Evolutionary conservation across 2,329 filamentous ascomycete species (phyloP).

Genomic region (Fusarium clavum): DNA sequence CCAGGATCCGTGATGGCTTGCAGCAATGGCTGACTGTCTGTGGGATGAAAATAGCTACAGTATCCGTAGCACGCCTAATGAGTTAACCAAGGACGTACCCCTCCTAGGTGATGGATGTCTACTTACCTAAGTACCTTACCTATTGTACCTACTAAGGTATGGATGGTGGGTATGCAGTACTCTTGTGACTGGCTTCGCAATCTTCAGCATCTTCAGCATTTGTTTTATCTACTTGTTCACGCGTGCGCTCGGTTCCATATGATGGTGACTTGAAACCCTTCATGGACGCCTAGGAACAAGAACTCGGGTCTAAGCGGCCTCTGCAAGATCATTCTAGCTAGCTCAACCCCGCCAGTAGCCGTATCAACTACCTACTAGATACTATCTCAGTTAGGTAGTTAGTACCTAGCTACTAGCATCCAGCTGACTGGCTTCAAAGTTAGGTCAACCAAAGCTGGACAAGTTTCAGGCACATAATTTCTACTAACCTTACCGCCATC

Average conservation of each 20-base stretch:
- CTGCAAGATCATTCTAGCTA: neutral
- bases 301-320: neutral
- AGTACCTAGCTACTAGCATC: too few relatives aligned
- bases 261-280: neutral
- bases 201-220: neutral
- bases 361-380: neutral
- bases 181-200: neutral
- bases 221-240: neutral
- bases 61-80: slow-evolving; percentile 1
- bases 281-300: neutral
- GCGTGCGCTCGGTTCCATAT: neutral
- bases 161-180: neutral
- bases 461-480: neutral
- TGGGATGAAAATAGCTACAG: slow-evolving; percentile 29
- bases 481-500: neutral
- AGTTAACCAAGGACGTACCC: slow-evolving; percentile 7
- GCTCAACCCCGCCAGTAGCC: neutral
- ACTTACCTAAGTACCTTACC: too few relatives aligned
- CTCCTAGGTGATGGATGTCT: neutral
- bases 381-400: neutral
- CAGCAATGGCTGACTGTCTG: slow-evolving; percentile 17
- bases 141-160: neutral
- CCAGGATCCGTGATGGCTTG: slow-evolving; percentile 33
- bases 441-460: neutral
- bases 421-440: neutral